Conservation (phyloP, 2,329 filamentous ascomycete genomes). For the Alternaria metachromatica region DNA sequence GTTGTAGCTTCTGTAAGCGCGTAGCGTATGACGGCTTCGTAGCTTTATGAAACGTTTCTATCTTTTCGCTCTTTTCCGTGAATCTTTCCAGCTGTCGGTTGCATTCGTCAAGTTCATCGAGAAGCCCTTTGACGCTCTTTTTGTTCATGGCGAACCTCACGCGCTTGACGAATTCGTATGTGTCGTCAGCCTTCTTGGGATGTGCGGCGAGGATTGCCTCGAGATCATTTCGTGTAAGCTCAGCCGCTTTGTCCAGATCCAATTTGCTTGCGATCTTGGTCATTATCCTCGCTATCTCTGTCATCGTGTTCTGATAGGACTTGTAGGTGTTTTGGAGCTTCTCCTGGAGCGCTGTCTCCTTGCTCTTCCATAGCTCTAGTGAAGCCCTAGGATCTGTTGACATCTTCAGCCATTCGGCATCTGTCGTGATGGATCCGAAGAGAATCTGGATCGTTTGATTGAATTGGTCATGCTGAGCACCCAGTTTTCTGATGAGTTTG, state of each 20-base stretch:
- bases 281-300: slow-evolving; percentile 45
- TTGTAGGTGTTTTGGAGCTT: slow-evolving; percentile 44
- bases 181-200: slow-evolving; percentile 38
- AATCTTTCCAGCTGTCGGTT: slow-evolving; percentile 49
- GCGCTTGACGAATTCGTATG: slow-evolving; percentile 46
- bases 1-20: slow-evolving; percentile 43
- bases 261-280: slow-evolving; percentile 46
- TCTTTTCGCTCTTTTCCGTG: slow-evolving; percentile 47
- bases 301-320: slow-evolving; percentile 45
- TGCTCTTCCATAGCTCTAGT: slow-evolving; percentile 42
- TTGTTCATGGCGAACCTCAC: slow-evolving; percentile 48
- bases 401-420: slow-evolving; percentile 46
- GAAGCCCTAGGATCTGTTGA: slow-evolving; percentile 38
- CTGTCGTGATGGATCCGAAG: slow-evolving; percentile 46
- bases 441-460: slow-evolving; percentile 45
- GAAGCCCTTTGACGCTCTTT: slow-evolving; percentile 43
- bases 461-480: slow-evolving; percentile 48
- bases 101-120: slow-evolving; percentile 48
- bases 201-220: slow-evolving; percentile 45
- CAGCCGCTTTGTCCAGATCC: slow-evolving; percentile 43
- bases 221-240: slow-evolving; percentile 45
- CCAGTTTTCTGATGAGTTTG: slow-evolving; percentile 44
- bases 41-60: slow-evolving; percentile 43
- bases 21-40: slow-evolving; percentile 44
- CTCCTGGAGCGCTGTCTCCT: slow-evolving; percentile 37